Evolutionary conservation across 768 basidiomycete species (phyloP), one percentile per base, ranked within the genome.

Genomic region (Russula virescens): DNA sequence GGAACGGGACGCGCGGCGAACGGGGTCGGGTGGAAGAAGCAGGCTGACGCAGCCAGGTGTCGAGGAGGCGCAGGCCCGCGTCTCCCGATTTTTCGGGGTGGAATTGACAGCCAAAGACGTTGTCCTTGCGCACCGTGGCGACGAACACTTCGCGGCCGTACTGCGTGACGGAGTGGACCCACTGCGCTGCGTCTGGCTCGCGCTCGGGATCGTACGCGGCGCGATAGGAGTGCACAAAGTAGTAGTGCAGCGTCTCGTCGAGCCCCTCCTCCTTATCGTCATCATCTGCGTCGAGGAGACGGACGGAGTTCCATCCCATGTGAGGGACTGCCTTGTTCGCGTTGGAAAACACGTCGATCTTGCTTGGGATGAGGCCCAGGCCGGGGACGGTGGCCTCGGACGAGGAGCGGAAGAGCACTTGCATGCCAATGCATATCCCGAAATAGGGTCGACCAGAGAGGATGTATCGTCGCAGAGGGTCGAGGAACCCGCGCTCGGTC

Each of bases 401-500:
- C 18, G 96, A 98, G 16, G 89, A 85, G 61, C 82, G 77, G 76
- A 94, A 98, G 64, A 99, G 89, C 61, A 97, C 84, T 75, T 99
- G 97, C 87, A 99, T 88, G 69, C 97, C 97, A 71, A 99, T 91
- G 77, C 97, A 99, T 78, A 99, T 98, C 43, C 93, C 93, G 75
- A 97, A 92, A 76, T 97, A 99, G 2, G 96, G 97, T 69, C 81
- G 83, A 26, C 97, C 96, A 13, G 91, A 91, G 18, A 76, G 75
- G 69, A 99, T 86, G 74, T 98, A 99, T 55, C 81, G 75, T 64
- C 81, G 82, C 60, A 99, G 80, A 26, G 92, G 94, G 66, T 89
- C 83, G 40, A 89, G 80, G 62, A 95, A 82, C 23, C 89, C 91
- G 64, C 85, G 85, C 19, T 80, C 73, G 18, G 77, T 75, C 55